Evolutionary conservation across 169 alveolate genomes (phyloP), one percentile per base, ranked within the genome.

Genomic region (Haemoproteus tartakovskyi): DNA sequence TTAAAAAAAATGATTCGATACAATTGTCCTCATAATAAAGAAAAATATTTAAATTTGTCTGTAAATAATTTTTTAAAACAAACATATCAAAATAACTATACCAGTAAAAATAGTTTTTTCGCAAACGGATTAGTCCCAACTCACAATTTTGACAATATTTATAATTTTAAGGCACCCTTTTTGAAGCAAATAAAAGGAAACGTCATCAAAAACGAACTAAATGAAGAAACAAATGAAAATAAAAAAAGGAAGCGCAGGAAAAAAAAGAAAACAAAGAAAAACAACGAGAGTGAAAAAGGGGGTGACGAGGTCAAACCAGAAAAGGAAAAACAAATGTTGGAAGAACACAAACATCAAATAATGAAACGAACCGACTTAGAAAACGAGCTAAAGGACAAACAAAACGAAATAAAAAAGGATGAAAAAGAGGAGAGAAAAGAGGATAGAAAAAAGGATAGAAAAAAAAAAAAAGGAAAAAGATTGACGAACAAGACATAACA

Each of bases 91-190:
- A 60, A 52, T 4, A 51, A 56, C 18, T 26, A 38, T 30, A 16
- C 57, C 0, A 33, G 24, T 5, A 18, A 27, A 29, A 52, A 11
- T 19, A 38, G 54, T 38, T 67, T 26, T 67, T 67, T 67, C 29
- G 82, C 37, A 38, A 67, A 67, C 54, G 38, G 54, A 41, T 8
- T 67, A 16, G 27, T 29, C 9, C 22, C 43, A 16, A 67, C 70
- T 14, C 82, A 67, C 33, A 67, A 67, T 26, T 67, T 67, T 51
- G 82, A 67, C 48, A 51, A 30, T 41, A 4, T 50, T 33, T 67
- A 43, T 45, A 67, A 67, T 67, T 26, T n/a, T n/a, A n/a, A n/a
- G n/a, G n/a, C n/a, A n/a, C n/a, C n/a, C n/a, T n/a, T n/a, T n/a
- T n/a, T n/a, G n/a, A n/a, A n/a, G n/a, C n/a, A n/a, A n/a, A n/a